Evolutionary conservation across 169 alveolate species (phyloP), one percentile per base, ranked within the genome.

Genomic region (Condylostoma magnum): DNA sequence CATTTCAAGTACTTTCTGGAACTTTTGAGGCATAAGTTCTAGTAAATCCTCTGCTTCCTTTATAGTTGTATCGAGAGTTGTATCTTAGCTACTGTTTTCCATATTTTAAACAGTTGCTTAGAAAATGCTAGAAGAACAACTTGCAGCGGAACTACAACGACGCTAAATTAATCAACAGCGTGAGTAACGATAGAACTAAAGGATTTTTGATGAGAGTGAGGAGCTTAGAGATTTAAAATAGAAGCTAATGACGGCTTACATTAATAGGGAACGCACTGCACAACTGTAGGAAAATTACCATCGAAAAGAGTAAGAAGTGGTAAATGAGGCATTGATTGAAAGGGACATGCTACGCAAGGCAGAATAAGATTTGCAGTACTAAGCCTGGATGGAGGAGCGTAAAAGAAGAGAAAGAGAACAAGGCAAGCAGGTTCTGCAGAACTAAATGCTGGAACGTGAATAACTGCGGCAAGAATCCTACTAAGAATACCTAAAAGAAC

Each of bases 251-350:
- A 46, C 78, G n/a, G 89, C 89, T 5, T 36, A 65, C 36, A 80
- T 76, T 22, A 82, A 60, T 70, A 75, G 70, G 46, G 89, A 82
- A 56, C 41, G 89, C 36, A 80, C 84, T 8, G 89, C 89, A 27
- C 84, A 82, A 69, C 41, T 82, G 20, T 70, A 71, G 33, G 89
- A 82, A 63, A 76, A 58, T 12, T 82, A 82, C n/a, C 33, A 67
- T 3, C 41, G 89, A 31, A 53, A 51, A 74, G 80, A 76, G 47
- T 81, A 65, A 31, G 54, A 68, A 15, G 67, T 47, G 15, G 36
- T 6, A 34, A 20, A 71, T 6, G 72, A 76, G 37, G 60, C 66
- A 4, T 28, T 48, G 37, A 72, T 72, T 22, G 80, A 72, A 30
- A 33, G 28, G 41, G 71, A 33, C 33, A 50, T 66, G 76, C 54